A percentile compares a stretch with the other conserved stretches of the same genome.
Conservation (phyloP, 352 stramenopile species). For the Pythium aristosporum region DNA sequence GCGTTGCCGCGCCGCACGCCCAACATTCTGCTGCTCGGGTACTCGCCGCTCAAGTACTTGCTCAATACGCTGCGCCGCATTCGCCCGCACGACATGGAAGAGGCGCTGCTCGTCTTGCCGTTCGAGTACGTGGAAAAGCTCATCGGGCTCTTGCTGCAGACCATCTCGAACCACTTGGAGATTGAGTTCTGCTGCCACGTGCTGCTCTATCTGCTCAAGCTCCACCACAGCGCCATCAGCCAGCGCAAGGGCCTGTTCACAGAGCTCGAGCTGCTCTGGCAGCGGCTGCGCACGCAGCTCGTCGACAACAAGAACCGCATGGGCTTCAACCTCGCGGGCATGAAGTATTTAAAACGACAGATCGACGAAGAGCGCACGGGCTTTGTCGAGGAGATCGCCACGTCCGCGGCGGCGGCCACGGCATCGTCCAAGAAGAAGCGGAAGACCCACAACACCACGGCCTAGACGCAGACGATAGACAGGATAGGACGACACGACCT, state of each 20-base stretch:
- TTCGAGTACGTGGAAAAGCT: conserved; percentile 95
- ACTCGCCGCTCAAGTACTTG: conserved; percentile 94
- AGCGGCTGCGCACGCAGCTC: conserved; percentile 70
- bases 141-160: conserved; percentile 90
- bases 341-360: conserved; percentile 88
- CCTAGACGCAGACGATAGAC: background rate
- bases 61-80: conserved; percentile 92
- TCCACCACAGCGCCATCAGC: conserved; percentile 81
- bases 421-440: conserved; percentile 53
- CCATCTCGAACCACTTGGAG: conserved; percentile 86
- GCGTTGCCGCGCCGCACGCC: conserved; percentile 45
- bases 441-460: conserved; percentile 28
- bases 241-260: conserved; percentile 66
- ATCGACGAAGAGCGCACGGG: conserved; percentile 75
- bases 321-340: conserved; percentile 83
- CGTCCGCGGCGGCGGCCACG: conserved; percentile 16
- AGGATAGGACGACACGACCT: background rate
- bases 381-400: conserved; percentile 75
- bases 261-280: conserved; percentile 78
- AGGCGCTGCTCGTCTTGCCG: conserved; percentile 96
- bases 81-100: conserved; percentile 95
- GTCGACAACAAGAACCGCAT: conserved; percentile 83
- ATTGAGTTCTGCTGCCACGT: conserved; percentile 92
- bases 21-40: conserved; percentile 95
- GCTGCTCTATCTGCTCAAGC: conserved; percentile 70